Base-by-base conservation (phyloP, 1,284 basidiomycete species). In the Quambalaria eucalypti region DNA sequence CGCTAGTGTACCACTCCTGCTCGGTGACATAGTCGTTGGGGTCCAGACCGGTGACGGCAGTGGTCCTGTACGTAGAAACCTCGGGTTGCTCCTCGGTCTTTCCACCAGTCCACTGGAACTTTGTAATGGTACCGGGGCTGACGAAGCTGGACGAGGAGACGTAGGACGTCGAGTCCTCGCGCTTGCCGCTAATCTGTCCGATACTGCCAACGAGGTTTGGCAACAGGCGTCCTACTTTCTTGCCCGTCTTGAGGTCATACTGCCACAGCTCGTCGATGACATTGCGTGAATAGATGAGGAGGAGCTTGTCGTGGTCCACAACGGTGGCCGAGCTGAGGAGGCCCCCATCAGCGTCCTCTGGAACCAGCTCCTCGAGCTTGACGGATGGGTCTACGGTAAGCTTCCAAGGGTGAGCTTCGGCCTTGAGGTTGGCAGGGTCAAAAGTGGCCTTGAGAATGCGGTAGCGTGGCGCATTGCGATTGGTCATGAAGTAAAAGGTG, bases 181-280 rank as follows among this genome's bases (percentile, higher is more conserved):
- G 80, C 14, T 82, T 79, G 0, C 77, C 77, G 4, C 82, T 80
- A 52, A 78, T 76, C 29, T 85, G 76, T 12, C 78, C 78, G 33
- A 84, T 81, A 3, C 85, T 80, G 25, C 89, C 89, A 28, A 91
- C 84, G 50, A 87, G 54, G 48, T 86, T 82, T 4, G 81, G 76
- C 2, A 82, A 83, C 16, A 90, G 76, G 4, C 84, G 83, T 38
- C 78, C 76, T 52, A 87, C 64, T 50, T 77, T 79, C 62, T 79
- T 73, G 33, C 88, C 88, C 0, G 77, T 75, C 52, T 62, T 48
- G 29, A 84, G 79, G 40, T 82, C 79, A 76, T 86, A 85, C 52
- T 90, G 75, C 74, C 88, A 88, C 36, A 90, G 79, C 75, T 89
- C 86, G 69, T 90, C 87, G 64, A 86, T 87, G 68, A 87, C 88